Evolutionary conservation across 345 rosid species (phyloP), one percentile per base, ranked within the genome.

Genomic region (Eutrema yunnanense): DNA sequence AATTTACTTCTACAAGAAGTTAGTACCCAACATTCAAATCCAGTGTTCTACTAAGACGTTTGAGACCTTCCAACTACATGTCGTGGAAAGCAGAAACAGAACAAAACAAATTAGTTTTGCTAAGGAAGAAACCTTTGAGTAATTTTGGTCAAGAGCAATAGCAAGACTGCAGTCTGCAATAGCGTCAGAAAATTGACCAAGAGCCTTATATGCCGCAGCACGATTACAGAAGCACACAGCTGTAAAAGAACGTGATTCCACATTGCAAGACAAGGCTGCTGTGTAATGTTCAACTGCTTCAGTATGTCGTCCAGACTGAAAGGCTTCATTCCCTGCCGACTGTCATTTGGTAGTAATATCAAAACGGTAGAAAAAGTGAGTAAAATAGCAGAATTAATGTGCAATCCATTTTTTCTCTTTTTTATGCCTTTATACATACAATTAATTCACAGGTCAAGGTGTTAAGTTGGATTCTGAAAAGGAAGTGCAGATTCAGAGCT

Each of bases 91-190:
- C 40, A 56, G 58, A 46, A 42, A 59, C 47, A 27, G 9, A 69
- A 44, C 10, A 61, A 46, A 34, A 51, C 2, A 67, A 54, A 47
- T 16, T 33, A 40, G 33, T 65, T 42, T 36, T 42, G 65, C 62
- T 41, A 11, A 29, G 76, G 73, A 52, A 41, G 69, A 72, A 70
- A 95, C 99, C 99, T 95, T 95, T 56, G 78, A 66, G 84, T 92
- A 95, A 67, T 81, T 92, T 67, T 84, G 84, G 84, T 92, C 90
- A 49, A 95, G 92, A 73, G 99, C 98, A 69, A 90, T 87, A 70
- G 97, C 96, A 53, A 95, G 87, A 84, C 90, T 92, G 91, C 99
- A 95, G 75, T 95, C 99, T 42, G 99, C 94, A 79, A 88, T 88
- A 60, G 98, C 98, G 73, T 92, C 98, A 38, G 86, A 85, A 30